Evolutionary conservation across 2,329 filamentous ascomycete species (phyloP), one percentile per base, ranked within the genome.

Genomic region (Onygenales sp.): DNA sequence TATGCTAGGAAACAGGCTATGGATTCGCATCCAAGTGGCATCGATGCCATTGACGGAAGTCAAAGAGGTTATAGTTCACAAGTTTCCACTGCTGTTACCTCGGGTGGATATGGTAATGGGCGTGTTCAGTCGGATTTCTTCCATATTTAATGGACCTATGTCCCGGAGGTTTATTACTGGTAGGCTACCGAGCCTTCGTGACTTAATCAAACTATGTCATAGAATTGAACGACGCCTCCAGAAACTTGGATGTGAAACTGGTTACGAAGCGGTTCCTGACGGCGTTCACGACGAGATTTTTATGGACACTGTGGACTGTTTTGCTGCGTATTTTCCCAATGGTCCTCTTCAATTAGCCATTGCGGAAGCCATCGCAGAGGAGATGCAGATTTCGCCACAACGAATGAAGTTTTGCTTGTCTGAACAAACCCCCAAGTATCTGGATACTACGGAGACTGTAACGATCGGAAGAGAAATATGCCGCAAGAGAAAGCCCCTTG

Each of bases 301-400:
- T 63, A 81, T 95, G 73, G 93, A 98, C 66, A 88, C 90, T 0
- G 79, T 93, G 51, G 93, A 98, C 69, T 94, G 91, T 65, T 97
- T 98, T 68, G 84, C 89, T 43, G 88, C 87, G 52, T 89, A 86
- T 64, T 75, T 93, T 45, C 85, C 86, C 8, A 85, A 85, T 54
- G 77, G 78, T 33, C 75, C 80, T 10, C 73, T 83, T 33, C 82
- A 83, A 49, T 72, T 75, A 46, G 70, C 75, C 4, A 73, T 94
- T 35, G 46, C 44, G 6, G 54, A 50, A 50, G 80, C 80, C 44
- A 89, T 97, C 56, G 91, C 91, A 0, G 84, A 94, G 69, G 86
- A 90, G 61, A 85, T 98, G 72, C 88, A 91, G 54, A 83, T 97
- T 54, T 86, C 93, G 36, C 84, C 86, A 52, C 87, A 94, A 66